phyloP scores from a whole-genome alignment of 805 yeast species.

The Pichia gijzeniarum region DNA sequence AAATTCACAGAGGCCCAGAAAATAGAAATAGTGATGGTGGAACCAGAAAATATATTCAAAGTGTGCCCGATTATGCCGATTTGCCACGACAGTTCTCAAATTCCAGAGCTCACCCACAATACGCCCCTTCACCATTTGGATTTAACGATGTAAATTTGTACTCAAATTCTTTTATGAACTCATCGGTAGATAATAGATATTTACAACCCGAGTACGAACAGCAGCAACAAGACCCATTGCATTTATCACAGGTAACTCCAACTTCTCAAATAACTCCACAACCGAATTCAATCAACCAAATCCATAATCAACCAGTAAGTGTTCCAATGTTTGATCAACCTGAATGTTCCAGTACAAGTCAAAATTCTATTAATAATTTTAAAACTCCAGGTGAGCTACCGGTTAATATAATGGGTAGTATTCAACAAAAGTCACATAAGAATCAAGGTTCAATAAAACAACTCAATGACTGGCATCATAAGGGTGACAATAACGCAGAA shows the following conservation, averaged over 20 bases:
- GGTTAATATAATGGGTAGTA: constrained; percentile 28
- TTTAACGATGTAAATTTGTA: too few species aligned
- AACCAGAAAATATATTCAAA: constrained; percentile 4
- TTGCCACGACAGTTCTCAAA: constrained; percentile 6
- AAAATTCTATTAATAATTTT: constrained; percentile 14
- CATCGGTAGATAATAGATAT: too few species aligned
- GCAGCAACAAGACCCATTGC: too few species aligned
- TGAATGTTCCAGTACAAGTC: background rate
- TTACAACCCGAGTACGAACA: too few species aligned
- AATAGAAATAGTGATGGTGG: constrained; percentile 21
- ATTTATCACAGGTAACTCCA: too few species aligned
- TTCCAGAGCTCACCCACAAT: background rate
- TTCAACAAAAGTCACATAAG: constrained; percentile 41
- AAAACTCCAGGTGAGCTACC: constrained; percentile 1
- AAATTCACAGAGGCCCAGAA: constrained; percentile 28
- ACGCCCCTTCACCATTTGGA: too few species aligned
- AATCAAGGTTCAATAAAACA: constrained; percentile 50
- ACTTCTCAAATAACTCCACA: too few species aligned
- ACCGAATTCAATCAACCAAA: too few species aligned
- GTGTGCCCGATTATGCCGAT: constrained; percentile 8
- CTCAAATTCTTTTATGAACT: too few species aligned
- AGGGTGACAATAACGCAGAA: constrained; percentile 14
- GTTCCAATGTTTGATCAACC: constrained; percentile 1
- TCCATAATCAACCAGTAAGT: background rate
- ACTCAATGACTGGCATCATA: constrained; percentile 49